Conservation (phyloP, 257 asterid species). For the Gardenia jasminoides region DNA sequence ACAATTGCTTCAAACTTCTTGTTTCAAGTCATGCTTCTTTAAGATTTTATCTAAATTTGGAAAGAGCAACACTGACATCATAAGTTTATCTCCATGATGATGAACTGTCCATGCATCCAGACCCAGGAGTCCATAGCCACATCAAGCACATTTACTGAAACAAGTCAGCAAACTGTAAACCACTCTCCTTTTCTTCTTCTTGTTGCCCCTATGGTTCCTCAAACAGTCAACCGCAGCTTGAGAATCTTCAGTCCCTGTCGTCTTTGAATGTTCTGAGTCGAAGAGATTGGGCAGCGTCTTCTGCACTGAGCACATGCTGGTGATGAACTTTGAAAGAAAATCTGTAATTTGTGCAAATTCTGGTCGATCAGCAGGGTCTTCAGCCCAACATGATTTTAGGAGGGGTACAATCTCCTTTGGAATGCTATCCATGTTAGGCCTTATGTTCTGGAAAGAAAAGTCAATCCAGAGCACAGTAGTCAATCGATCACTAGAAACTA, state of each 20-base stretch:
- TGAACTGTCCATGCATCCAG: neutral
- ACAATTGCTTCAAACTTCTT: neutral
- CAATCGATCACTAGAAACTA: neutral
- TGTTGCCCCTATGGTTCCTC: conserved; percentile 25
- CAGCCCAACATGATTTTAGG: conserved; percentile 59
- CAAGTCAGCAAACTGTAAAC: conserved; percentile 29
- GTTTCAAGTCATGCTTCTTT: neutral
- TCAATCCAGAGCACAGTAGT: conserved; percentile 1
- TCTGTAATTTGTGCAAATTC: conserved; percentile 52
- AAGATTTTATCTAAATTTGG: neutral
- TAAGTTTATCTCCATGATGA: neutral
- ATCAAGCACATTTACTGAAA: conserved; percentile 20
- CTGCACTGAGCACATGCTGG: conserved; percentile 21
- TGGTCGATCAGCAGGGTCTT: conserved; percentile 53
- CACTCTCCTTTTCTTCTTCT: conserved; percentile 20
- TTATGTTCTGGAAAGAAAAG: conserved; percentile 39
- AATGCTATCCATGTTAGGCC: conserved; percentile 57
- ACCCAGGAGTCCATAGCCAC: neutral
- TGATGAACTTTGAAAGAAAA: conserved; percentile 33
- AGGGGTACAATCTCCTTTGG: conserved; percentile 47
- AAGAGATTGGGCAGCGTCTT: conserved; percentile 6
- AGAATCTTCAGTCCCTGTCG: conserved; percentile 24
- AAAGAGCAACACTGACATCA: neutral
- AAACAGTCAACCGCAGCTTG: conserved; percentile 27
- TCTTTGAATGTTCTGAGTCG: conserved; percentile 22